Evolutionary conservation across 1,284 basidiomycete species (phyloP), one percentile per base, ranked within the genome.

Genomic region (Exsudoporus floridanus): DNA sequence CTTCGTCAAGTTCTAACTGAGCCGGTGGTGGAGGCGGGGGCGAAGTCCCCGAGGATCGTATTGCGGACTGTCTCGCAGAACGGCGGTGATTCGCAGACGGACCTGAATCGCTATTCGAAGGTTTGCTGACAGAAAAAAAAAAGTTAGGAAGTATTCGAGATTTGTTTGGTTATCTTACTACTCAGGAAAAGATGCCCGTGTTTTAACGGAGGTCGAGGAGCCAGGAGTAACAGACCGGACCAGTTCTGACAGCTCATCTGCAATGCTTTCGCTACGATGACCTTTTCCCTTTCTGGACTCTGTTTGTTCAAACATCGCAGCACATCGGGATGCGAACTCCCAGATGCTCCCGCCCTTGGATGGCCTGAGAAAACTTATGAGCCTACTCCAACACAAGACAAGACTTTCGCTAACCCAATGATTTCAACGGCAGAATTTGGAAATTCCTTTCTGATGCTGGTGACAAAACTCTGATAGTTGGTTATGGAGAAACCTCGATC

Each of bases 1-100:
- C 72, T 74, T 89, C 84, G 56, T 89, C 86, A 4, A 74, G 72
- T 60, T 86, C 83, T 8, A 61, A 58, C 12, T 73, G 73, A 7
- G 70, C 70, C 8, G 70, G 73, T 7, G 72, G 74, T 4, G 68
- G 70, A 18, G 70, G 73, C 6, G 48, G 43, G 19, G 53, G 50
- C 27, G 62, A 52, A 34, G 43, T 21, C 28, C 43, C 61, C 31
- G 41, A 39, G 34, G 54, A 54, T 14, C 50, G 55, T 9, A 55
- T 56, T 43, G 49, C 55, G 8, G 61, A 61, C 44, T 66, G 66
- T 41, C 70, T 60, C 25, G 50, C 42, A 39, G 71, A 75, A 40
- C 72, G 72, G 42, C 75, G 75, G 27, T 35, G 46, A 27, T 54
- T 14, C 16, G 27, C 9, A 34, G 48, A 46, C 38, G 49, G 23